Base-by-base conservation (phyloP, 2,329 filamentous ascomycete species). In the Bipolaris cookei region DNA sequence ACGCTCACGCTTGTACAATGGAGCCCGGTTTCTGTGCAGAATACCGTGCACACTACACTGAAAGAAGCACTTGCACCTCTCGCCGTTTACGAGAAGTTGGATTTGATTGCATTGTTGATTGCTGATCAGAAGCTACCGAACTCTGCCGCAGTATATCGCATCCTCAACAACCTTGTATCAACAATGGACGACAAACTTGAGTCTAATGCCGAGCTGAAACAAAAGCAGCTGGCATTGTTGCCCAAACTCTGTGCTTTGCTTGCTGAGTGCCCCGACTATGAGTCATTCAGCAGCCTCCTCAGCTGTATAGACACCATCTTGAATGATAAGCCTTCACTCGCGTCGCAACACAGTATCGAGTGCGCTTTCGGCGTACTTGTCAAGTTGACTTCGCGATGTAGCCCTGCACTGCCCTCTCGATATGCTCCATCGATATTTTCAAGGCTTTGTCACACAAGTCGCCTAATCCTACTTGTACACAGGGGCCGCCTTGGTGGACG, bases 401-500 rank as follows among this genome's bases (percentile, higher is more conserved):
- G 72, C 34, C 74, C 69, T 4, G 47, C 56, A 6, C 67, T 76
- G n/a, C 62, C 64, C 3, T 37, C 65, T 2, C 54, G 58, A 10
- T 56, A 66, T 47, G 71, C 67, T n/a, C 67, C 77, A 1, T 72
- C 77, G 1, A 77, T 87, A 43, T 87, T 81, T 73, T 76, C 78
- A 4, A 81, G 83, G 39, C 74, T 87, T 8, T 87, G 84, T 68
- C 76, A 80, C 34, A 76, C 86, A 8, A 75, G 83, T 53, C 81
- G 81, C 7, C 72, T 80, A 0, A 71, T 88, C 6, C 73, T 89
- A 6, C 77, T 82, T n/a, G 78, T 86, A 11, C 82, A 88, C 64
- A 82, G 86, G 20, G 77, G 82, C 14, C 83, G 84, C 39, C 76
- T 88, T 8, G 82, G 83, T 34, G 85, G 85, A 6, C 84, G 86